These are phyloP conservation scores for Plenodomus lindquistii DNA, from an alignment of 2,329 filamentous ascomycete genomes.

Conservation along the genomic window DNA sequence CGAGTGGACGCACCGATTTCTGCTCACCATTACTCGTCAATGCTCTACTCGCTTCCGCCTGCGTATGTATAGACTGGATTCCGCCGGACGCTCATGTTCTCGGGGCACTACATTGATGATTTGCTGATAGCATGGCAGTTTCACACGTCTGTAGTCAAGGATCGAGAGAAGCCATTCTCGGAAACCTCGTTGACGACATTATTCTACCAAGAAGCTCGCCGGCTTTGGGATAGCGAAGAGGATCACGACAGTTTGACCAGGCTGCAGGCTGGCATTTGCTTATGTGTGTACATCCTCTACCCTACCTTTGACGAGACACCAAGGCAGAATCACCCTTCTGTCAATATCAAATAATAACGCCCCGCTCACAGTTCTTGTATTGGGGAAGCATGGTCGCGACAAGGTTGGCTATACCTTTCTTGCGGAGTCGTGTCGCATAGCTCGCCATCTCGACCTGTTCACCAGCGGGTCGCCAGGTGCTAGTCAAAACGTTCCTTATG, in stretches of 20 bases:
- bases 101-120: background rate
- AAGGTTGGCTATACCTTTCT: slow-evolving; percentile 35
- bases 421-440: slow-evolving; percentile 30
- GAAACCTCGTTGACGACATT: slow-evolving; percentile 27
- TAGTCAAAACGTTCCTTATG: background rate
- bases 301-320: background rate
- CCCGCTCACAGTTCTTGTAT: slow-evolving; percentile 19
- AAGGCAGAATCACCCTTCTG: background rate
- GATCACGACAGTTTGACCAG: slow-evolving; percentile 26
- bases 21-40: slow-evolving; percentile 39
- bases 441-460: slow-evolving; percentile 29
- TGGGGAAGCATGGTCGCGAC: slow-evolving; percentile 38
- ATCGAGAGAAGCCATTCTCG: slow-evolving; percentile 32
- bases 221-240: slow-evolving; percentile 33
- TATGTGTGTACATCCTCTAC: slow-evolving; percentile 23
- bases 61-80: slow-evolving; percentile 23
- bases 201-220: slow-evolving; percentile 35
- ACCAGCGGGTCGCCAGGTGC: background rate
- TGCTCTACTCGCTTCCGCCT: slow-evolving; percentile 32
- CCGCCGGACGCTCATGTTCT: background rate
- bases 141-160: slow-evolving; percentile 27
- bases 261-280: slow-evolving; percentile 30
- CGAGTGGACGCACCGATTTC: slow-evolving; percentile 24
- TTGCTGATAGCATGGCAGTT: slow-evolving; percentile 20
- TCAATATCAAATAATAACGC: background rate